Conservation (phyloP, 192 early-diverging fungal genomes). For the Coemansia sp. region DNA sequence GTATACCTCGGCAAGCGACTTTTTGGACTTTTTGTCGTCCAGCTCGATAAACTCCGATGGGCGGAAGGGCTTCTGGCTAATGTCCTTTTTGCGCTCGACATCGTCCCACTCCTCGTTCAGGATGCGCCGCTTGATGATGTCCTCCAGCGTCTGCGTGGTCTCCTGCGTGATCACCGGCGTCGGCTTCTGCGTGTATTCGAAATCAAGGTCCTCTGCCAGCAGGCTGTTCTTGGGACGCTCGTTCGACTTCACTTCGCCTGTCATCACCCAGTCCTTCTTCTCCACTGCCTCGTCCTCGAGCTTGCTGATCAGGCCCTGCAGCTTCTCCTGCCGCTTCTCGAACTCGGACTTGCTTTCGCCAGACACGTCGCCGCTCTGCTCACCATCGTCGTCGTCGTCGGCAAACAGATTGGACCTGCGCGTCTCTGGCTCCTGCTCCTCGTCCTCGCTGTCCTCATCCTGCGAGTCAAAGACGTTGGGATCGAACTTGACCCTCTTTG, state of each 20-base stretch:
- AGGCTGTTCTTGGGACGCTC: conserved; percentile 90
- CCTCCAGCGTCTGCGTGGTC: conserved; percentile 80
- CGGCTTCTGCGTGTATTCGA: conserved; percentile 87
- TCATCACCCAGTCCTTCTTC: conserved; percentile 84
- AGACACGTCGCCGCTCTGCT: neutral
- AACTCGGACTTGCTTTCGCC: conserved; percentile 62
- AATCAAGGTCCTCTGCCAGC: conserved; percentile 88
- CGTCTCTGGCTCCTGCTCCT: conserved; percentile 32
- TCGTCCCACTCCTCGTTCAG: conserved; percentile 87
- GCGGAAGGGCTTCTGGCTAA: conserved; percentile 64
- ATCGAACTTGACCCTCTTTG: conserved; percentile 51
- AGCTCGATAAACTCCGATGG: conserved; percentile 77
- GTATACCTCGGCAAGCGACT: conserved; percentile 88
- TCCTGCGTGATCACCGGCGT: conserved; percentile 95
- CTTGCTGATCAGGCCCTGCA: conserved; percentile 69
- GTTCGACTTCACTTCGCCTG: conserved; percentile 77
- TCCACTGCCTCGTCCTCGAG: conserved; percentile 86
- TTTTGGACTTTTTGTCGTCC: conserved; percentile 78
- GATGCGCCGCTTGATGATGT: conserved; percentile 91
- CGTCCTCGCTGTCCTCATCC: conserved; percentile 49
- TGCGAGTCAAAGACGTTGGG: conserved; percentile 34
- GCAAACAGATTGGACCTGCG: conserved; percentile 28
- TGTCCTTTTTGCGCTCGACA: conserved; percentile 85
- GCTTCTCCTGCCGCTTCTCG: conserved; percentile 70
- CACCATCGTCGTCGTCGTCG: conserved; percentile 14